These are phyloP conservation scores for Auxenochlorella protothecoides DNA, from an alignment of 139 green algal genomes.

Conservation along the genomic window DNA sequence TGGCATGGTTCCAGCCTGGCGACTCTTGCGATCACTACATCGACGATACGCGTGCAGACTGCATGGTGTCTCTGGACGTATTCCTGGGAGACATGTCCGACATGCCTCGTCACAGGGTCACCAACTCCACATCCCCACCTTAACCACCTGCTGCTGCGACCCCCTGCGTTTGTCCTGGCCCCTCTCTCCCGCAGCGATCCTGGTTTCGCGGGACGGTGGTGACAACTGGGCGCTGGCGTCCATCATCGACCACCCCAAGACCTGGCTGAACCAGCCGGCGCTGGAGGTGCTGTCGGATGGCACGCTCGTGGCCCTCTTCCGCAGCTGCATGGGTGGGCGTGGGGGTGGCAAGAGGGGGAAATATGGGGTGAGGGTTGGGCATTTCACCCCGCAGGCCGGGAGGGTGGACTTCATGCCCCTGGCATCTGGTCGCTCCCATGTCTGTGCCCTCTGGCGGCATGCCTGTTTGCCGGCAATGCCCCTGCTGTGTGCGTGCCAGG, in stretches of 20 bases:
- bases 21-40: too few relatives aligned
- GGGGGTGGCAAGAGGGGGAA: not conserved
- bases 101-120: not conserved
- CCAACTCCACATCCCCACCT: not conserved
- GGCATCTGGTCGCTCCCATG: too few relatives aligned
- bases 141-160: not conserved
- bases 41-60: too few relatives aligned
- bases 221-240: constrained; percentile 12
- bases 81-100: not conserved
- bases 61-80: not conserved
- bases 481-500: not conserved
- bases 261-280: constrained; percentile 30
- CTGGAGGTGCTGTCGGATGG: constrained; percentile 10
- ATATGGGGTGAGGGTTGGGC: not conserved
- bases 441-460: not conserved
- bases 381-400: too few relatives aligned
- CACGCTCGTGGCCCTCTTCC: constrained; percentile 16
- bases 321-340: constrained; percentile 13
- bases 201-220: constrained; percentile 9
- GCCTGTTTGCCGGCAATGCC: not conserved
- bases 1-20: too few relatives aligned
- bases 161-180: too few relatives aligned
- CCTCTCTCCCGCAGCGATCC: constrained; percentile 6
- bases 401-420: too few relatives aligned
- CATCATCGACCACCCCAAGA: constrained; percentile 14